Conservation (phyloP, 2,329 filamentous ascomycete genomes). For the Alternaria arbusti region DNA sequence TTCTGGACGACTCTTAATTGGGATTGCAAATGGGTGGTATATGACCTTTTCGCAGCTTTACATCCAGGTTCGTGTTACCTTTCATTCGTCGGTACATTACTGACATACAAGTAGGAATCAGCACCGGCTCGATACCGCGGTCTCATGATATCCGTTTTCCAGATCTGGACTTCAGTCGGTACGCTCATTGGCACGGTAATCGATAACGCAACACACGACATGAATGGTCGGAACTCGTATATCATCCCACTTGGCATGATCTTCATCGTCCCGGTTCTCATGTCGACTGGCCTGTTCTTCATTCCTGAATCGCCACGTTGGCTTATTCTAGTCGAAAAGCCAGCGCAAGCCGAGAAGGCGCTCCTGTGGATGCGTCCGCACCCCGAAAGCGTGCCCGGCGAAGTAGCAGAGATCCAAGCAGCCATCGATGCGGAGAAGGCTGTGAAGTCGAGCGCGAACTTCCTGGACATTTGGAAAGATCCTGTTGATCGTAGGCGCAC, state of each 20-base stretch:
- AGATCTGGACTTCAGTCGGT: conserved; percentile 56
- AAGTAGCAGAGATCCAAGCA: conserved; percentile 35
- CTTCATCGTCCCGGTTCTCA: conserved; percentile 58
- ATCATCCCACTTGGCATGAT: conserved; percentile 61
- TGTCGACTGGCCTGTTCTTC: conserved; percentile 50
- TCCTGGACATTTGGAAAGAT: conserved; percentile 59
- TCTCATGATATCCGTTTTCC: conserved; percentile 57
- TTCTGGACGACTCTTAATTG: conserved; percentile 62
- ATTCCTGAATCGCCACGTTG: conserved; percentile 55
- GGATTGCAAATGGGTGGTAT: conserved; percentile 58
- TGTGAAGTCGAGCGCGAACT: conserved; percentile 60
- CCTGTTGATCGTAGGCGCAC: conserved; percentile 61
- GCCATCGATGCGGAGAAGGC: conserved; percentile 39
- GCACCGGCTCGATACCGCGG: conserved; percentile 59
- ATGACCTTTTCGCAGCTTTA: conserved; percentile 63
- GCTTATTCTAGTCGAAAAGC: conserved; percentile 33
- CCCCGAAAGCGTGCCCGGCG: conserved; percentile 22
- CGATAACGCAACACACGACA: conserved; percentile 55
- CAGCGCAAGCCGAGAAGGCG: conserved; percentile 24
- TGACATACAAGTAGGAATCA: conserved; percentile 45
- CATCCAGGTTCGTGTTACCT: conserved; percentile 49
- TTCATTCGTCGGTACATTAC: not conserved
- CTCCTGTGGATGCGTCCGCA: conserved; percentile 40
- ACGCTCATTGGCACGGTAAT: conserved; percentile 55
- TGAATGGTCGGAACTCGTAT: conserved; percentile 37